These are phyloP conservation scores for Phallus indusiatus DNA, from an alignment of 768 basidiomycete species.

Conservation along the genomic window DNA sequence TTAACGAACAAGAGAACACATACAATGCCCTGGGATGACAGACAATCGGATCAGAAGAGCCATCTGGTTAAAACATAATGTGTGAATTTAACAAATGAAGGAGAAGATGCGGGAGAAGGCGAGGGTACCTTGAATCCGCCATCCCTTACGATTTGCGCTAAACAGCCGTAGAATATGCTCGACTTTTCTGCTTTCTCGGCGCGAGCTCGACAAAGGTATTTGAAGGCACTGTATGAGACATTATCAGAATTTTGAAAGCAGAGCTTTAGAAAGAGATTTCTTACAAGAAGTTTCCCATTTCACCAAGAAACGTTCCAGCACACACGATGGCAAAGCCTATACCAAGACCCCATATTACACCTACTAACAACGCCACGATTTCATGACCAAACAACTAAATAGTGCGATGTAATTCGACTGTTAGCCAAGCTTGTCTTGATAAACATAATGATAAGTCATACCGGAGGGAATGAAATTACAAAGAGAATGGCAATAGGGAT, in stretches of 20 bases:
- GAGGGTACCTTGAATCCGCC: slow-evolving; percentile 63
- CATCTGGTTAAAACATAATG: slow-evolving; percentile 27
- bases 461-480: slow-evolving; percentile 80
- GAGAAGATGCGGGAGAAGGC: slow-evolving; percentile 2
- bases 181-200: slow-evolving; percentile 64
- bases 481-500: slow-evolving; percentile 78
- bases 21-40: slow-evolving; percentile 83
- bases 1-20: slow-evolving; percentile 14
- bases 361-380: slow-evolving; percentile 80
- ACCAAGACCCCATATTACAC: slow-evolving; percentile 86
- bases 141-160: slow-evolving; percentile 58
- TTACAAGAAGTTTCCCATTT: slow-evolving; percentile 82
- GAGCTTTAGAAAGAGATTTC: slow-evolving; percentile 18
- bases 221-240: slow-evolving; percentile 54
- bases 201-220: slow-evolving; percentile 62
- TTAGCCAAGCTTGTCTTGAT: background rate
- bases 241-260: background rate
- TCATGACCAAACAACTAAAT: slow-evolving; percentile 81
- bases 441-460: slow-evolving; percentile 22
- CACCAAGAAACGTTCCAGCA: slow-evolving; percentile 76
- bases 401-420: background rate
- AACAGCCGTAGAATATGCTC: slow-evolving; percentile 45
- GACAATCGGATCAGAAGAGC: slow-evolving; percentile 69
- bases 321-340: slow-evolving; percentile 79
- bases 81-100: background rate